Percentiles rank a stretch among this genome's conserved stretches.
These are phyloP conservation scores for Rachicladosporium sp. DNA, from an alignment of 2,329 filamentous ascomycete species.

Conservation along the genomic window DNA sequence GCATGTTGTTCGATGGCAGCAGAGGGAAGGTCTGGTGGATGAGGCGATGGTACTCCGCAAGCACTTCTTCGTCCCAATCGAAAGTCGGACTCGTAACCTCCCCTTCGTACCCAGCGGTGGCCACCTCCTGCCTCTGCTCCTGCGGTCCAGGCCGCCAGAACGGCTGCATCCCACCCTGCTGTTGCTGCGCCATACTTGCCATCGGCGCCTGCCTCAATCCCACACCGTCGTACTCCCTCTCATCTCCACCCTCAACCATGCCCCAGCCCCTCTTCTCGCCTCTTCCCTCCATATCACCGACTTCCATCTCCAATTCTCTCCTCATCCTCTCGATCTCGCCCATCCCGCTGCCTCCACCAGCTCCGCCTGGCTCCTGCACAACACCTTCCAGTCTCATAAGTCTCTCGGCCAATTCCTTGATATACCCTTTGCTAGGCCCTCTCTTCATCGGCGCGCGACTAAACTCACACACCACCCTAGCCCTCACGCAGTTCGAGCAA, in stretches of 20 bases:
- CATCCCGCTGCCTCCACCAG: not conserved
- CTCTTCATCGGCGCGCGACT: slow-evolving; percentile 69
- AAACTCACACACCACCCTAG: slow-evolving; percentile 68
- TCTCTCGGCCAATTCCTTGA: slow-evolving; percentile 79
- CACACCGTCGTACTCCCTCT: too few species aligned
- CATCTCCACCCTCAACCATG: not conserved
- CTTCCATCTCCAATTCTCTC: too few species aligned
- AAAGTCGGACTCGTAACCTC: slow-evolving; percentile 17
- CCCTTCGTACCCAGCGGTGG: slow-evolving; percentile 17
- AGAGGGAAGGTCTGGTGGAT: slow-evolving; percentile 59
- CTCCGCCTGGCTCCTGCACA: slow-evolving; percentile 31
- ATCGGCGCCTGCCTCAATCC: not conserved
- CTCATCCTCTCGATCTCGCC: not conserved
- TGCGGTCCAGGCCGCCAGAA: slow-evolving; percentile 20
- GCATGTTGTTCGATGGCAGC: slow-evolving; percentile 44
- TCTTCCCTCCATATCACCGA: slow-evolving; percentile 12
- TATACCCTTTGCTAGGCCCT: slow-evolving; percentile 85
- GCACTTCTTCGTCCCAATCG: slow-evolving; percentile 35
- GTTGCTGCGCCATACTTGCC: slow-evolving; percentile 6
- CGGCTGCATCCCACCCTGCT: slow-evolving; percentile 13
- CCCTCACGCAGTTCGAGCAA: slow-evolving; percentile 70
- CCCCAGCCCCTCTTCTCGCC: slow-evolving; percentile 17
- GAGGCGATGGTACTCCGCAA: slow-evolving; percentile 45
- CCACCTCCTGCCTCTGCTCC: slow-evolving; percentile 16
- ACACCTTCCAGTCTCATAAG: slow-evolving; percentile 73